Conservation (phyloP, 306 rosid genomes). For the Fagus crenata region DNA sequence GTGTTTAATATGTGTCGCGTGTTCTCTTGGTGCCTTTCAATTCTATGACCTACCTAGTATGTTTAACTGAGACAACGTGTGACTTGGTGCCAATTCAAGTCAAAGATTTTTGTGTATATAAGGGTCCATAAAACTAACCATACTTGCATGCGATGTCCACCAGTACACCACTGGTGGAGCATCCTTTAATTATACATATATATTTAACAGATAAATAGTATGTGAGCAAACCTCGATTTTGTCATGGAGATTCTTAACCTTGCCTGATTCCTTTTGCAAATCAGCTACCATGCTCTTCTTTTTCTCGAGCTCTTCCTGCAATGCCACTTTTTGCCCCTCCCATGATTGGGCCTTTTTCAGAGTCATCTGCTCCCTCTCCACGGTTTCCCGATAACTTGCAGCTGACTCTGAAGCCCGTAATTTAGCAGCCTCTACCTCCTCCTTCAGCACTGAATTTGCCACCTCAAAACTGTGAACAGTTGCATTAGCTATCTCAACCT, state of each 20-base stretch:
- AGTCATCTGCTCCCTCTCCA: constrained; percentile 47
- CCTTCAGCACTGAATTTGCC: constrained; percentile 44
- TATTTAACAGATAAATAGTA: constrained; percentile 9
- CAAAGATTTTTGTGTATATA: background rate
- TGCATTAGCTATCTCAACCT: constrained; percentile 43
- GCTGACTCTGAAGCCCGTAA: constrained; percentile 39
- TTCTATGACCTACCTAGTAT: too few species aligned
- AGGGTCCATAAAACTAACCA: background rate
- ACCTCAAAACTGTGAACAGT: constrained; percentile 31
- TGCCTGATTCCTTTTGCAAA: constrained; percentile 42
- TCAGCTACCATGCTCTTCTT: constrained; percentile 45
- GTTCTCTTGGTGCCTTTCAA: too few species aligned
- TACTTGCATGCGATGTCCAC: constrained; percentile 12
- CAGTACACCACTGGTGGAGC: background rate
- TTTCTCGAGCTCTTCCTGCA: constrained; percentile 49
- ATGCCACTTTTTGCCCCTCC: constrained; percentile 40
- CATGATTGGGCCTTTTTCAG: constrained; percentile 41
- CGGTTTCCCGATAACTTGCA: constrained; percentile 38
- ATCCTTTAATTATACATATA: background rate
- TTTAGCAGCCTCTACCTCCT: constrained; percentile 46
- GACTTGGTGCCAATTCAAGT: background rate
- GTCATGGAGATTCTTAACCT: constrained; percentile 38
- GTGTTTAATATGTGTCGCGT: too few species aligned
- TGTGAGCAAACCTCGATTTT: constrained; percentile 51
- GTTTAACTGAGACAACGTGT: too few species aligned